Conservation (phyloP, 352 stramenopile species). For the Phytophthora pseudosyringae region DNA sequence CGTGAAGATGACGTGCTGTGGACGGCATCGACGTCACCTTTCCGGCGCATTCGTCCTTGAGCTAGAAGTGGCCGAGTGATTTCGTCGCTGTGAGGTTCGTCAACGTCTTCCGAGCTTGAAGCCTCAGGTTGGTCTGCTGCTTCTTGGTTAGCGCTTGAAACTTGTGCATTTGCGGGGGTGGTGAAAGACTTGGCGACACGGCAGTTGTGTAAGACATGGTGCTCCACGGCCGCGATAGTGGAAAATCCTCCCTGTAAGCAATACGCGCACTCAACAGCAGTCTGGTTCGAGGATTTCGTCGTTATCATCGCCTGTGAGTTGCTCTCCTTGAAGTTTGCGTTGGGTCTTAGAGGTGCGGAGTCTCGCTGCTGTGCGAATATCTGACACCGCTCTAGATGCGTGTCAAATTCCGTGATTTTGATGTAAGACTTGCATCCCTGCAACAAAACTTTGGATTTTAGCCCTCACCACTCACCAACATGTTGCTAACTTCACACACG, state of each 20-base stretch:
- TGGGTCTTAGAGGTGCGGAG: neutral
- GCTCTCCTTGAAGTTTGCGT: neutral
- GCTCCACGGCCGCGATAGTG: conserved; percentile 30
- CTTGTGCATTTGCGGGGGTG: neutral
- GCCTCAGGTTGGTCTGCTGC: neutral
- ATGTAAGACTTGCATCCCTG: conserved; percentile 59
- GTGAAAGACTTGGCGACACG: conserved; percentile 48
- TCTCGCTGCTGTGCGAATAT: neutral
- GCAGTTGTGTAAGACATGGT: conserved; percentile 46
- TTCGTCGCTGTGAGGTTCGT: neutral
- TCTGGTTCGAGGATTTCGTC: neutral
- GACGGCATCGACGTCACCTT: conserved; percentile 28
- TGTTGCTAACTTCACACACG: neutral
- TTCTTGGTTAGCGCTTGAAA: conserved; percentile 23
- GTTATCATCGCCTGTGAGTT: neutral
- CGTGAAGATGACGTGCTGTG: conserved; percentile 3
- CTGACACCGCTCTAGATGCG: conserved; percentile 15
- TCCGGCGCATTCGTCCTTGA: conserved; percentile 44
- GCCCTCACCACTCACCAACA: neutral
- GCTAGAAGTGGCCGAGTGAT: conserved; percentile 21
- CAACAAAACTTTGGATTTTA: conserved; percentile 14
- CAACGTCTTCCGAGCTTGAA: neutral
- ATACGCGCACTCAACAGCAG: conserved; percentile 50
- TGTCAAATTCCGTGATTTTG: conserved; percentile 44
- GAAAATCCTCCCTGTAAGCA: conserved; percentile 44